Conservation (phyloP, 352 stramenopile genomes). For the Globisporangium takayamanum region DNA sequence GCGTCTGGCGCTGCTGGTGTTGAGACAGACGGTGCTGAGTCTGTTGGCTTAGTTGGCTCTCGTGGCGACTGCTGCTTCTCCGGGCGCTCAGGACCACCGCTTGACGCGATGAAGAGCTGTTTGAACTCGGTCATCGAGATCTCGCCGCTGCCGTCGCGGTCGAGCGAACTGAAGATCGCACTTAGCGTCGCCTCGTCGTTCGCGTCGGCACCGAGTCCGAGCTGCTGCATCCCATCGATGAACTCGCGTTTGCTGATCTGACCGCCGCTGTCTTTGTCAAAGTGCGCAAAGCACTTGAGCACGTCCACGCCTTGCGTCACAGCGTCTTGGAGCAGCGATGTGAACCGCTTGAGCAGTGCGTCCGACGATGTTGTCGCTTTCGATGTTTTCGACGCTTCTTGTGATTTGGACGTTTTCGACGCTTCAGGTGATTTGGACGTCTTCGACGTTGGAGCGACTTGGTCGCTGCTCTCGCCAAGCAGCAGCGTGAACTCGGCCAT, state of each 20-base stretch:
- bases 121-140: constrained; percentile 67
- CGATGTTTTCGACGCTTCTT: background rate
- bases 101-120: constrained; percentile 24
- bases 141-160: constrained; percentile 53
- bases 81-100: background rate
- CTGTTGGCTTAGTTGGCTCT: background rate
- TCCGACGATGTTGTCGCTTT: background rate
- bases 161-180: constrained; percentile 41
- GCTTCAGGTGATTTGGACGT: background rate
- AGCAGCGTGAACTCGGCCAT: constrained; percentile 57
- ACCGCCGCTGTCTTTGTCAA: constrained; percentile 77
- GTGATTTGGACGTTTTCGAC: background rate
- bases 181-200: constrained; percentile 23
- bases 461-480: background rate
- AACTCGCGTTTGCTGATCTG: constrained; percentile 63
- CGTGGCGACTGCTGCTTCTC: background rate
- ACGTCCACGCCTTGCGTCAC: constrained; percentile 42
- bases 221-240: constrained; percentile 36
- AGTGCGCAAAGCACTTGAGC: constrained; percentile 66
- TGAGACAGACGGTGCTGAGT: background rate
- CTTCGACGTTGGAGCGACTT: no score
- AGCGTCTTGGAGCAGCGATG: constrained; percentile 34
- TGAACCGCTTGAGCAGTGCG: constrained; percentile 30
- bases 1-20: background rate
- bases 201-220: constrained; percentile 24